Base-by-base conservation (phyloP, 1,139 yeast genomes). In the Candida sp. region DNA sequence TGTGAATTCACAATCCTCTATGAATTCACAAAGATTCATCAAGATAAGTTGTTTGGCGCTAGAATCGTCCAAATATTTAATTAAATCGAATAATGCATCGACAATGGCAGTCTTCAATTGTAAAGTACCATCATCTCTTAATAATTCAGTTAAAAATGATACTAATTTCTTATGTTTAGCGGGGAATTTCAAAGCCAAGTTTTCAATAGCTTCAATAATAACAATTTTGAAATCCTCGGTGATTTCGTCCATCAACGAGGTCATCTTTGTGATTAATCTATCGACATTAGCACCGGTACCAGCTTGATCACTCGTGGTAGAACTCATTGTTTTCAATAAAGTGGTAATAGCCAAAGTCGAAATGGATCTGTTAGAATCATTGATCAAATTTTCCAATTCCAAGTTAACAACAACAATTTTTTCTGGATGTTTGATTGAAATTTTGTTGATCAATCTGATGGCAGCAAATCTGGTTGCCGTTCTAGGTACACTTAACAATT, bases 271-370 rank as follows among this genome's bases (percentile, higher is more conserved):
- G 65, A 93, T 88, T 56, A 93, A 79, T 57, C 96, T 79, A 61
- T 93, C 97, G 45, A 93, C 96, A 57, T 84, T 85, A 51, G 87
- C 90, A 39, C 75, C 68, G 43, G 72, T 71, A 11, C 56, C 54
- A 30, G 61, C 51, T 33, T 60, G 48, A 41, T 58, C 65, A 41
- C 70, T 53, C n/a, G 76, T 66, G 43, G 78, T 77, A 48, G 90
- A 86, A 48, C 93, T 93, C 65, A 97, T 96, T 5, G 99, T 93
- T 70, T 91, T 93, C 63, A 93, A 81, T 59, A 93, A 75, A 3
- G 98, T 93, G 37, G 99, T 93, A 61, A 93, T 93, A 27, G 99
- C 98, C 65, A 90, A 91, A n/a, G 99, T 93, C n/a, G 98, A 93
- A 54, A 93, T 83, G 35, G 96, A 85, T 66, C 97, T 82, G 66